These are phyloP conservation scores for Erodium maritimum DNA, from an alignment of 345 rosid species.

Conservation along the genomic window DNA sequence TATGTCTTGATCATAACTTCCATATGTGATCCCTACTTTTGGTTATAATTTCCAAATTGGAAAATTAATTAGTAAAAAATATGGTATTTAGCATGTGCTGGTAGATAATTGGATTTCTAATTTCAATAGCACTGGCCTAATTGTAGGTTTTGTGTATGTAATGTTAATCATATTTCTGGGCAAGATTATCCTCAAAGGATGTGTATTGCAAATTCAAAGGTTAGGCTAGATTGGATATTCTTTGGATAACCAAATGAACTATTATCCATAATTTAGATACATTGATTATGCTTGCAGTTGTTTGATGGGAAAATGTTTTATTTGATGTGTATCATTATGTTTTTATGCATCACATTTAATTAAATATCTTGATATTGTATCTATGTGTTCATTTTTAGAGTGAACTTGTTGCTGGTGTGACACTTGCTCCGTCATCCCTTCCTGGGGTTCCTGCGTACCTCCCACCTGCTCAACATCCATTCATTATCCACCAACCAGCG, in stretches of 20 bases:
- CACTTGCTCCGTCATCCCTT: conserved; percentile 44
- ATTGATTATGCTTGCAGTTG: neutral
- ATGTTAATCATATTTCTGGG: neutral
- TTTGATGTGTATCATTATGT: too few relatives aligned
- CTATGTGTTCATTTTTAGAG: conserved; percentile 15
- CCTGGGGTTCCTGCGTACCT: conserved; percentile 55
- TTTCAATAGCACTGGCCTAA: neutral
- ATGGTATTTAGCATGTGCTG: neutral
- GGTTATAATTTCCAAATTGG: neutral
- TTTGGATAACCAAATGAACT: neutral
- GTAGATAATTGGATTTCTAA: neutral
- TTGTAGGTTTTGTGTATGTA: neutral
- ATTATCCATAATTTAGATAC: neutral
- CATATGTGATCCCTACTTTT: neutral
- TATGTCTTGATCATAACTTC: neutral
- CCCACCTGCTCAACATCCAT: conserved; percentile 71
- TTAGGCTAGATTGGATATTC: neutral
- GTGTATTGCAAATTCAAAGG: neutral
- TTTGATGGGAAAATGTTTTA: neutral
- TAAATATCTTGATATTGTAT: neutral
- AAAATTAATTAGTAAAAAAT: too few relatives aligned
- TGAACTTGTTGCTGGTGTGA: conserved; percentile 39
- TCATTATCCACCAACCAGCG: conserved; percentile 65
- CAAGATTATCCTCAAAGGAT: too few relatives aligned
- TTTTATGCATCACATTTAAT: neutral